Conservation (phyloP, 805 yeast species). For the Tetrapisispora phaffii region DNA sequence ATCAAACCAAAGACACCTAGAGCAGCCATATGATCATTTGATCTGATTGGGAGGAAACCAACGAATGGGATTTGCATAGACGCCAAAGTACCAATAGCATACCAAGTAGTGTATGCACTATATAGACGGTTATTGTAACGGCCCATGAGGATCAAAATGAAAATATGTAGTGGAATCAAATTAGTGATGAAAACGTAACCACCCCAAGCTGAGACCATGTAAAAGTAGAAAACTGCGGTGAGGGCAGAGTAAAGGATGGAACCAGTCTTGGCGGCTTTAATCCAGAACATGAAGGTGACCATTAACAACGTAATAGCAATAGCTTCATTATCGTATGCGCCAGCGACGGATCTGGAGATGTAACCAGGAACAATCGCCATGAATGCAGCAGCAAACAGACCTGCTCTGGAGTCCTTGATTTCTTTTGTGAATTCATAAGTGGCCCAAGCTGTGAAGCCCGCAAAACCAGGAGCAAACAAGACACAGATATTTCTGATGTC, state of each 20-base stretch:
- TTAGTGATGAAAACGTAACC: conserved; percentile 98
- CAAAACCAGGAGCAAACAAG: conserved; percentile 89
- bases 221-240: conserved; percentile 84
- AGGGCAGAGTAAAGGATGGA: conserved; percentile 74
- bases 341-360: conserved; percentile 96
- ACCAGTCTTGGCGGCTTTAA: conserved; percentile 85
- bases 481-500: conserved; percentile 96
- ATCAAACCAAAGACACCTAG: conserved; percentile 92
- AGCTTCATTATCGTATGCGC: conserved; percentile 97
- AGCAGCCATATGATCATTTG: conserved; percentile 97
- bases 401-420: conserved; percentile 83
- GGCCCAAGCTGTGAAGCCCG: conserved; percentile 83
- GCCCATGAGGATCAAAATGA: conserved; percentile 86
- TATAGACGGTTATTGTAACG: conserved; percentile 76
- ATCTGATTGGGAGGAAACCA: conserved; percentile 91
- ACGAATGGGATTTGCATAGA: conserved; percentile 99
- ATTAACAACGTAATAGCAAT: conserved; percentile 91
- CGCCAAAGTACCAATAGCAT: conserved; percentile 91
- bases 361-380: conserved; percentile 98
- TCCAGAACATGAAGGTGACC: conserved; percentile 95
- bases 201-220: conserved; percentile 99
- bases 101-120: conserved; percentile 93
- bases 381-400: conserved; percentile 83
- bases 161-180: conserved; percentile 90
- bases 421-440: conserved; percentile 83